A percentile compares a stretch with the other conserved stretches of the same genome.
phyloP scores from a whole-genome alignment of 2,329 filamentous ascomycete species.

The Acephala macrosclerotiorum region DNA sequence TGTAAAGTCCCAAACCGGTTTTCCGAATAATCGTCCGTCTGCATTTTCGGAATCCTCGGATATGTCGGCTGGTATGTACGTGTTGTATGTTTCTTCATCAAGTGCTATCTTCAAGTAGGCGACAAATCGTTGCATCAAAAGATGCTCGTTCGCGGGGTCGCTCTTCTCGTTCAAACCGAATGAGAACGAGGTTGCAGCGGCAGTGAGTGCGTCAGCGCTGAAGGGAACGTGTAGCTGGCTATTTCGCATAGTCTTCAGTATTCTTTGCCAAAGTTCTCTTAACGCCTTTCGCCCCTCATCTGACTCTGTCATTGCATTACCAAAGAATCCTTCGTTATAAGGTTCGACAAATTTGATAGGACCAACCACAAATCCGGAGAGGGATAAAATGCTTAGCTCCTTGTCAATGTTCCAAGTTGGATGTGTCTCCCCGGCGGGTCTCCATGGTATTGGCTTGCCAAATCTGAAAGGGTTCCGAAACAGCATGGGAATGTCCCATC shows the following conservation, averaged over 20 bases:
- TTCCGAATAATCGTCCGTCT: slow-evolving; percentile 34
- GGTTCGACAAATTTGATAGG: slow-evolving; percentile 20
- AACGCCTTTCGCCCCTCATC: slow-evolving; percentile 29
- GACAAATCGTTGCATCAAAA: slow-evolving; percentile 34
- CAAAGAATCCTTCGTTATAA: slow-evolving; percentile 36
- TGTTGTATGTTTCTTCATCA: slow-evolving; percentile 32
- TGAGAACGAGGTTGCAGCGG: slow-evolving; percentile 37
- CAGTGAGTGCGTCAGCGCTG: slow-evolving; percentile 24
- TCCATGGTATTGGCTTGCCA: slow-evolving; percentile 39
- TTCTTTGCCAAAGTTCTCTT: slow-evolving; percentile 33
- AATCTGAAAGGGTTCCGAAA: slow-evolving; percentile 44
- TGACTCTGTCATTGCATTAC: slow-evolving; percentile 33
- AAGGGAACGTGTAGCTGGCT: slow-evolving; percentile 26
- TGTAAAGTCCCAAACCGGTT: slow-evolving; percentile 37
- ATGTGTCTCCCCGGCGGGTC: slow-evolving; percentile 32
- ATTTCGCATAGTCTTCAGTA: slow-evolving; percentile 28
- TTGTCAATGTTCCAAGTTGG: slow-evolving; percentile 39
- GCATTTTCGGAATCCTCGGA: slow-evolving; percentile 32
- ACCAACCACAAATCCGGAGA: slow-evolving; percentile 27
- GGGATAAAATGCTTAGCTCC: slow-evolving; percentile 28
- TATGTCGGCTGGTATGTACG: slow-evolving; percentile 35
- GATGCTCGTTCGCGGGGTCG: slow-evolving; percentile 30
- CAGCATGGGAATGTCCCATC: slow-evolving; percentile 40
- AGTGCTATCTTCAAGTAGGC: slow-evolving; percentile 38
- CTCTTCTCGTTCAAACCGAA: slow-evolving; percentile 38